Base-by-base conservation (phyloP, 176 grass and related monocot genomes). In the Rhipidocladum racemiflorum region DNA sequence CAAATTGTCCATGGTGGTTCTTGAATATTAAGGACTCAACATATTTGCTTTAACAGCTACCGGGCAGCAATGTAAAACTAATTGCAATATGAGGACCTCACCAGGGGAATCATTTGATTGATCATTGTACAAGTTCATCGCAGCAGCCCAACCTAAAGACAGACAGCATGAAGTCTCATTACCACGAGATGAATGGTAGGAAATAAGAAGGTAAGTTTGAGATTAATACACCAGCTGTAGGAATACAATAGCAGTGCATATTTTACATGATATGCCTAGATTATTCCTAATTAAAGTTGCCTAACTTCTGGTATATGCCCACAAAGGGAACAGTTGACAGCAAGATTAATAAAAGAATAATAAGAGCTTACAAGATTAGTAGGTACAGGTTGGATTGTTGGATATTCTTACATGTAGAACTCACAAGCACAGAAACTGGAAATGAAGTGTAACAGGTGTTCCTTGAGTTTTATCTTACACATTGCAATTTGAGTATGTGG, bases 91-190 rank as follows among this genome's bases (percentile, higher is more conserved):
- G 43, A 76, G 35, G 29, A 53, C 85, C 32, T 84, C 61, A 91
- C 89, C 85, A 56, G 89, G 60, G 4, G 45, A 62, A 75, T 84
- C 75, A 70, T 84, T 40, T 84, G 89, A 83, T 55, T 59, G 89
- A 68, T 91, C 89, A 84, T 87, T 91, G 45, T 80, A 91, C 55
- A 71, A 30, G 80, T 84, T 79, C 80, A 91, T 87, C 69, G 76
- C 81, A 64, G 75, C 76, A 80, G 76, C 65, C 89, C 89, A 91
- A 75, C 89, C 89, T 87, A 84, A 53, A 81, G 16, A 64, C 14
- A 27, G 20, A 64, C 24, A 78, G 20, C 16, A 28, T 36, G 11
- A 61, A 66, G 30, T 13, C 20, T 87, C 70, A 68, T 66, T 14
- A 75, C n/a, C 72, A 78, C 12, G 7, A 64, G 59, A 56, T 34